Base-by-base conservation (phyloP, 352 stramenopile species). In the Globisporangium paroecandrum region DNA sequence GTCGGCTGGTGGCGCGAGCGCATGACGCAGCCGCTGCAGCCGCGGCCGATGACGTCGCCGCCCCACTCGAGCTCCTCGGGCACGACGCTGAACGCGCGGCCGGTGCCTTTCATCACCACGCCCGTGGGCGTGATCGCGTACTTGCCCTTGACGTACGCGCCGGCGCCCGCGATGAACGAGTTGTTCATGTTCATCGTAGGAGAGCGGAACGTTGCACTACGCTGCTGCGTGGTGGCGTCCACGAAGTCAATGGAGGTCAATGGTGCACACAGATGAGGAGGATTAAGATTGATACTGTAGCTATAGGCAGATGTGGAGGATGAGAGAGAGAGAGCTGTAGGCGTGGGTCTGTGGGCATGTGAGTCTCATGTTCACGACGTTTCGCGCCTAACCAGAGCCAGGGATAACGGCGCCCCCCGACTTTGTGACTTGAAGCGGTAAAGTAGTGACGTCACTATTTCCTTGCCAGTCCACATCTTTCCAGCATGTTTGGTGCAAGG, bases 61-160 rank as follows among this genome's bases (percentile, higher is more conserved):
- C 76, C 79, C 82, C 83, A 94, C 72, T 94, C 86, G 54, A 94
- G 71, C 62, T 94, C 86, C 56, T 90, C 81, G 12, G 84, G 84
- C 25, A 87, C 83, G 64, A 91, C 86, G 58, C 76, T 90, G 64
- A 94, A 91, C 13, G 86, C 84, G n/a, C 83, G 79, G 43, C 84
- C 84, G n/a, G 84, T 91, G 61, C 84, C 84, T 62, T 91, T 90
- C 71, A 87, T 86, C 36, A 94, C 80, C 32, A 94, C 86, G 25
- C 84, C 86, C 32, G 84, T 91, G 9, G 79, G 78, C 6, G 84
- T 94, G 73, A 93, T 93, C 47, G 86, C 84, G 59, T 90, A 92
- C 69, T 87, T 87, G 27, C 86, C 86, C 58, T 94, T 93, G 69
- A 93, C 84, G 62, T 93, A 94, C 53, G 84, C 86, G 15, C 77